phyloP scores from a whole-genome alignment of 257 asterid species.

The Scutellaria barbata region DNA sequence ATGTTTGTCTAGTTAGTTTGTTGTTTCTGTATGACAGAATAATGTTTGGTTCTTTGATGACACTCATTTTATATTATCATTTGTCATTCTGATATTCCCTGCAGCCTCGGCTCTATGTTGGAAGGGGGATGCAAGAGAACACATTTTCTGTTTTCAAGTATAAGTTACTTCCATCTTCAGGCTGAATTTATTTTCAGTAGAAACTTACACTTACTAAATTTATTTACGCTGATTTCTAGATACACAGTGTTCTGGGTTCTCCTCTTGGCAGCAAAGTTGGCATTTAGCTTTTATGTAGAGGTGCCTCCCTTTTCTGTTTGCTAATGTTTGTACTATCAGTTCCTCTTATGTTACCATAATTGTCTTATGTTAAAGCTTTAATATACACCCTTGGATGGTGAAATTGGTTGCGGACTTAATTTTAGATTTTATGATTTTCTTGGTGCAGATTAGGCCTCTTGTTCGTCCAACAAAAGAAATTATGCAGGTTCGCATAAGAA shows the following conservation, averaged over 20 bases:
- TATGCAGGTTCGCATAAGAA: conserved; percentile 57
- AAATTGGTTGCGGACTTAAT: conserved; percentile 18
- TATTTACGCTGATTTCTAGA: conserved; percentile 47
- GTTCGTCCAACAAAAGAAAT: conserved; percentile 82
- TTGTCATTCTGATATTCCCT: conserved; percentile 33
- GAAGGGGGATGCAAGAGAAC: conserved; percentile 99
- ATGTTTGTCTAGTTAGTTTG: conserved; percentile 29
- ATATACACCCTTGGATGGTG: conserved; percentile 1
- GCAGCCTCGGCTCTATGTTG: conserved; percentile 98
- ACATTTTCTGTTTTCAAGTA: conserved; percentile 89
- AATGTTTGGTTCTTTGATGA: conserved; percentile 13
- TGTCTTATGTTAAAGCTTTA: background rate
- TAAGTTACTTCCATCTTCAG: conserved; percentile 30
- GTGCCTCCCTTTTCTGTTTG: conserved; percentile 45
- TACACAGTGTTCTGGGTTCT: conserved; percentile 93
- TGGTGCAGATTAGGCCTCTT: conserved; percentile 86
- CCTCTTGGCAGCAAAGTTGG: conserved; percentile 85
- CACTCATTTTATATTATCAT: conserved; percentile 16
- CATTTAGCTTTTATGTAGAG: conserved; percentile 89
- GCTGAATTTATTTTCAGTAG: conserved; percentile 30
- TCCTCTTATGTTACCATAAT: background rate
- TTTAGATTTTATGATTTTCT: conserved; percentile 20
- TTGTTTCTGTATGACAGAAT: conserved; percentile 21
- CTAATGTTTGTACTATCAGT: background rate
- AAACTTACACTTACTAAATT: conserved; percentile 14